Percentiles rank a stretch among this genome's conserved stretches.
phyloP scores from a whole-genome alignment of 1,139 yeast genomes.

The Debaryomyces singareniensis region DNA sequence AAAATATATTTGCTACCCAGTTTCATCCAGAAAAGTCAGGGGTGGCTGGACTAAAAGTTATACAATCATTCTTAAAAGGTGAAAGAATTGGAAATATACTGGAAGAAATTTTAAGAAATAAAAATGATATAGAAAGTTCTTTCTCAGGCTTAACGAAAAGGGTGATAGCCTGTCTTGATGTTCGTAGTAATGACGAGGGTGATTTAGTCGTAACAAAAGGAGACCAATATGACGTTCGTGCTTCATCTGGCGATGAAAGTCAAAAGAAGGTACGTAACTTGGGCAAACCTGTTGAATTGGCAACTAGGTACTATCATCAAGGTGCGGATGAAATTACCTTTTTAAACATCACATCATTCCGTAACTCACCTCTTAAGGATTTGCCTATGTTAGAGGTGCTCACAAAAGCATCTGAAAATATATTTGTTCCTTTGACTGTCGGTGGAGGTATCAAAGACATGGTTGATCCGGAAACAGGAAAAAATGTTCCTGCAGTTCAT shows the following conservation, averaged over 20 bases:
- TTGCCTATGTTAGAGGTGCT: conserved; percentile 93
- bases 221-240: conserved; percentile 95
- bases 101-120: conserved; percentile 5
- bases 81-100: conserved; percentile 19
- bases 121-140: conserved; percentile 12
- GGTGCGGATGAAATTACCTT: conserved; percentile 98
- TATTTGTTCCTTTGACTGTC: conserved; percentile 93
- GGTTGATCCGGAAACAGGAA: conserved; percentile 70
- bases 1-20: conserved; percentile 87
- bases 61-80: conserved; percentile 64
- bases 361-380: conserved; percentile 87
- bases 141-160: conserved; percentile 75
- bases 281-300: conserved; percentile 94
- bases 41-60: conserved; percentile 71
- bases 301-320: conserved; percentile 80
- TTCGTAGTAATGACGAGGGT: conserved; percentile 89
- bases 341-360: conserved; percentile 87
- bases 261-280: conserved; percentile 64
- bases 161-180: conserved; percentile 92
- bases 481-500: conserved; percentile 70
- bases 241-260: conserved; percentile 40
- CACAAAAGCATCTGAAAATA: conserved; percentile 74
- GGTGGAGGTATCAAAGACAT: conserved; percentile 97
- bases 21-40: conserved; percentile 98
- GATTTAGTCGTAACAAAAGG: conserved; percentile 97